Conservation (phyloP, 1,284 basidiomycete species). For the Gomphus bonarii region DNA sequence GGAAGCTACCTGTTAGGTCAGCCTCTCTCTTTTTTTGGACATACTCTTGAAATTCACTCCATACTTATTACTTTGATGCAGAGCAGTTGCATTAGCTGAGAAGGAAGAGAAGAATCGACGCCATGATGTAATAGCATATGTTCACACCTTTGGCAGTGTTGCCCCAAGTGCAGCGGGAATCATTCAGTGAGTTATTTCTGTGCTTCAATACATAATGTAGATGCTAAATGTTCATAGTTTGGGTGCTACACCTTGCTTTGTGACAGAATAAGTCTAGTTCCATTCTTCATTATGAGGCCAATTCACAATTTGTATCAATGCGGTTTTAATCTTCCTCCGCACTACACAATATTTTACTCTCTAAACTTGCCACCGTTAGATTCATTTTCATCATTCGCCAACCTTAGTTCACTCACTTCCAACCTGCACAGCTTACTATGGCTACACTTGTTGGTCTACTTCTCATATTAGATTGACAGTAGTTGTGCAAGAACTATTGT, state of each 20-base stretch:
- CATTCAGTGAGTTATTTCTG: slow-evolving; percentile 76
- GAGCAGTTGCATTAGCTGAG: slow-evolving; percentile 86
- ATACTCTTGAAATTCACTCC: neutral
- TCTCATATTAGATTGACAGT: neutral
- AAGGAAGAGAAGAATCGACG: slow-evolving; percentile 93
- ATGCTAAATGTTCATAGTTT: slow-evolving; percentile 37
- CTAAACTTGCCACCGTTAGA: slow-evolving; percentile 85
- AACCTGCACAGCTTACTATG: slow-evolving; percentile 91
- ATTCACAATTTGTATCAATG: slow-evolving; percentile 51
- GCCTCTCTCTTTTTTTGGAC: neutral
- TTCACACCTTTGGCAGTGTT: slow-evolving; percentile 91
- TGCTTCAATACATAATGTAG: no score
- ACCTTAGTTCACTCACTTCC: slow-evolving; percentile 98
- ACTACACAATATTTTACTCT: slow-evolving; percentile 77
- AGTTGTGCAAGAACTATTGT: slow-evolving; percentile 63
- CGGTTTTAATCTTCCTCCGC: slow-evolving; percentile 94
- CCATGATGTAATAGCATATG: slow-evolving; percentile 99
- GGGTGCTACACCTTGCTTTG: slow-evolving; percentile 97
- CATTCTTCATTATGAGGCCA: neutral
- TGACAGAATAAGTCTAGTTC: slow-evolving; percentile 78
- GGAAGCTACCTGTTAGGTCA: slow-evolving; percentile 68
- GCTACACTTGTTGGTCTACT: neutral
- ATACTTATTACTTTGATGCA: slow-evolving; percentile 64
- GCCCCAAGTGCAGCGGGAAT: slow-evolving; percentile 95
- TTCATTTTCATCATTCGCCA: slow-evolving; percentile 72